Evolutionary conservation across 139 green algal species (phyloP).

Genomic region (Coccomyxa sp.): DNA sequence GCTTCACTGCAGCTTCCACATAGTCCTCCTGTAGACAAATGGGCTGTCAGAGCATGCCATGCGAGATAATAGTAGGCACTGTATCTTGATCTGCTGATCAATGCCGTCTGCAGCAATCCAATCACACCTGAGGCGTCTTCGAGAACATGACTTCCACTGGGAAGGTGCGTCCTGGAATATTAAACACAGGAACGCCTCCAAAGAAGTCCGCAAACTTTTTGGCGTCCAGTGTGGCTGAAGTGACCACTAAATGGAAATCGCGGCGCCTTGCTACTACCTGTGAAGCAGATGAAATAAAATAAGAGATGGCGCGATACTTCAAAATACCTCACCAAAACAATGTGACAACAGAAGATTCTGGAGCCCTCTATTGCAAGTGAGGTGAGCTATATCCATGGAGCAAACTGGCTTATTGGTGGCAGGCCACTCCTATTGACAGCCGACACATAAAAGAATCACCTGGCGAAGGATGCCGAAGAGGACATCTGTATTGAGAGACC

Average conservation of each 20-base stretch:
- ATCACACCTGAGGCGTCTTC: slow-evolving; percentile 52
- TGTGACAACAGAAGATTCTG: background rate
- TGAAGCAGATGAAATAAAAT: background rate
- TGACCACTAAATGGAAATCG: slow-evolving; percentile 98
- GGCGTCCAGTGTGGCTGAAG: slow-evolving; percentile 89
- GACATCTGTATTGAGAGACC: slow-evolving; percentile 92
- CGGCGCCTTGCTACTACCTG: slow-evolving; percentile 70
- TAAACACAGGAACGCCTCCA: slow-evolving; percentile 83
- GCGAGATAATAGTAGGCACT: background rate
- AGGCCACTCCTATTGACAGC: background rate
- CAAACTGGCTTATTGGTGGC: background rate
- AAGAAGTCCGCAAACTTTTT: slow-evolving; percentile 88
- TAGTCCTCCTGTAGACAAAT: slow-evolving; percentile 81
- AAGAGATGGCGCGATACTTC: background rate
- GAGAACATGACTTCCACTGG: slow-evolving; percentile 92
- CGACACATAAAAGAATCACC: slow-evolving; percentile 6
- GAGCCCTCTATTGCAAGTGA: background rate
- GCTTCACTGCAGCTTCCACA: slow-evolving; percentile 95
- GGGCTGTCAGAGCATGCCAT: background rate
- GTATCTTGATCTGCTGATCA: background rate
- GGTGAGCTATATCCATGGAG: background rate
- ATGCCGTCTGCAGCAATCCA: background rate
- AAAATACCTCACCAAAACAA: background rate
- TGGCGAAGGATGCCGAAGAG: slow-evolving; percentile 96
- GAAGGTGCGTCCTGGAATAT: slow-evolving; percentile 96